These are phyloP conservation scores for Colletotrichum cordylinicola DNA, from an alignment of 2,329 filamentous ascomycete genomes.

Conservation along the genomic window DNA sequence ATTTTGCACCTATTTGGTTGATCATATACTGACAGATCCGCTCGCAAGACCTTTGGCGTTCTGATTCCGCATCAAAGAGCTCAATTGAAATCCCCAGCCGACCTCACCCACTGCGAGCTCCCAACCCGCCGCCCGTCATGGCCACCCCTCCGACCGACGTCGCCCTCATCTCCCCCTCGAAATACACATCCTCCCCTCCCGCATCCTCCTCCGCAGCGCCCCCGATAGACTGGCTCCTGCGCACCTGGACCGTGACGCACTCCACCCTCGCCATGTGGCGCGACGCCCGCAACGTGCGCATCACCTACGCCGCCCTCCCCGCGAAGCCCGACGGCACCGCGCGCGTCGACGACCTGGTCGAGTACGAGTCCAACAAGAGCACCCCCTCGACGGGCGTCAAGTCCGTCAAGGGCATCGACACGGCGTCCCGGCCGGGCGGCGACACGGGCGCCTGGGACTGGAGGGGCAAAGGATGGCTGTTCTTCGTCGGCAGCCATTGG, in stretches of 20 bases:
- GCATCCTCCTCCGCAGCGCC: conserved; percentile 44
- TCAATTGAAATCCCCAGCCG: not conserved
- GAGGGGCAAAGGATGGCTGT: conserved; percentile 78
- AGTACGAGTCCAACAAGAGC: conserved; percentile 63
- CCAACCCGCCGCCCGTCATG: not conserved
- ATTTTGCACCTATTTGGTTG: not conserved
- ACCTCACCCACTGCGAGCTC: not conserved
- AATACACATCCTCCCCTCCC: conserved; percentile 42
- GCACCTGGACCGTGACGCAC: conserved; percentile 78
- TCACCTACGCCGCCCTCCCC: conserved; percentile 71
- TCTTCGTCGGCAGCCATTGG: conserved; percentile 78
- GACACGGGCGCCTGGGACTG: conserved; percentile 68
- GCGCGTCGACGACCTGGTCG: conserved; percentile 74
- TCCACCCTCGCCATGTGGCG: conserved; percentile 84
- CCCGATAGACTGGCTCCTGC: conserved; percentile 62
- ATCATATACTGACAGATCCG: not conserved
- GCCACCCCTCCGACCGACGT: conserved; percentile 13
- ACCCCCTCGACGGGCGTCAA: conserved; percentile 49
- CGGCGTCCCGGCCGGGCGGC: conserved; percentile 30
- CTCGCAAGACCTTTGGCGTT: not conserved
- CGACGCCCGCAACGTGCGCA: conserved; percentile 78
- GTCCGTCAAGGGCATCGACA: conserved; percentile 71
- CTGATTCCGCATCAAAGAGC: not conserved
- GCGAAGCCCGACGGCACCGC: conserved; percentile 40
- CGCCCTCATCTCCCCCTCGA: conserved; percentile 46